Evolutionary conservation across 2,329 filamentous ascomycete species (phyloP), one percentile per base, ranked within the genome.

Genomic region (Ophiostoma himal-ulmi): DNA sequence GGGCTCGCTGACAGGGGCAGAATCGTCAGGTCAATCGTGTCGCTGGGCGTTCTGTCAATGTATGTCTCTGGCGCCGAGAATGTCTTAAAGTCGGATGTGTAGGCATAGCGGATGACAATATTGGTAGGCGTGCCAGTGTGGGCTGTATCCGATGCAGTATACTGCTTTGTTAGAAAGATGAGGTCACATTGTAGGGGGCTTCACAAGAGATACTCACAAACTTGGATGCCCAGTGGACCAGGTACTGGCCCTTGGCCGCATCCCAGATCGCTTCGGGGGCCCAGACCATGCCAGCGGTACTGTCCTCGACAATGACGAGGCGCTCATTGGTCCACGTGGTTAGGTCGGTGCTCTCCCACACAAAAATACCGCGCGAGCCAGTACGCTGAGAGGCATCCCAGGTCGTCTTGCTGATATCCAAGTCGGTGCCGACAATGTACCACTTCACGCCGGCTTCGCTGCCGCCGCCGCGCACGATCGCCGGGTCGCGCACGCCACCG

Each of bases 251-350:
- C 74, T 82, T 81, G 1, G 77, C 76, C 0, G 79, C 77, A 73
- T 87, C 84, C 81, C 82, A 87, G 68, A 86, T 82, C 0, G 84
- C 84, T 68, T 84, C 82, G 0, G 85, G 85, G 0, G 85, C 85
- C 85, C 85, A 87, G 0, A 86, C 83, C 85, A 86, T 87, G 3
- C 85, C 85, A 0, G 84, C 85, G 3, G 80, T 82, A n/a, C 76
- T 76, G 70, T 85, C 81, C 73, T 86, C 84, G 13, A 87, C 84
- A 0, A 75, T 77, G 0, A 84, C 80, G 1, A 87, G 78, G 6
- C 83, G 77, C 74, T 86, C 83, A 14, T 77, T 77, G 13, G 74
- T 78, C 82, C 83, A 86, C 71, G 81, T 83, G 7, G 84, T 75
- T 4, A 86, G 76, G 69, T 86, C 83, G 0, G 80, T 82, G 72